Evolutionary conservation across 805 yeast species (phyloP).

Genomic region (Starmera pachycereana): DNA sequence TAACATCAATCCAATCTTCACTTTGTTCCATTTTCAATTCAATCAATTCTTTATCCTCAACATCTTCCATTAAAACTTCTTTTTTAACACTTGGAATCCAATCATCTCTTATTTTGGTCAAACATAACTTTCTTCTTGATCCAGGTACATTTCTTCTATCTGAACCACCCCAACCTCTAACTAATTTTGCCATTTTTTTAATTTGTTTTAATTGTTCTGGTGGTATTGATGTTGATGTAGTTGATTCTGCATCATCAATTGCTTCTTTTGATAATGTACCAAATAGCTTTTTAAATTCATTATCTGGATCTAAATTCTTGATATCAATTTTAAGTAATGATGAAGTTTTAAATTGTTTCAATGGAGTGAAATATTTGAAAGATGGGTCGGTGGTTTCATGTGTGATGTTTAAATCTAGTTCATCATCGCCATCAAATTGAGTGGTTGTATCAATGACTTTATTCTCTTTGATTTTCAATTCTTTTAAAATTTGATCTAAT

Average conservation of each 20-base stretch:
- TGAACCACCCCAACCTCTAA: constrained; percentile 79
- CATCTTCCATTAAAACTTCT: constrained; percentile 50
- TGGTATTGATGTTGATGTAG: constrained; percentile 58
- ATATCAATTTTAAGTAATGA: constrained; percentile 34
- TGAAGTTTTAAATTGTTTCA: constrained; percentile 29
- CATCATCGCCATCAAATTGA: constrained; percentile 20
- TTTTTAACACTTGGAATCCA: constrained; percentile 66
- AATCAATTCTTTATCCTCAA: constrained; percentile 29
- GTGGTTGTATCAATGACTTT: constrained; percentile 11
- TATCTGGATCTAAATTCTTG: constrained; percentile 62
- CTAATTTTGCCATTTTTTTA: constrained; percentile 36
- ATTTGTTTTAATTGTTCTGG: constrained; percentile 62
- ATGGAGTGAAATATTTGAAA: constrained; percentile 32
- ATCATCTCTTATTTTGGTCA: constrained; percentile 69
- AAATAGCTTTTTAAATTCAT: constrained; percentile 59
- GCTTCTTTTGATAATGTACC: constrained; percentile 62
- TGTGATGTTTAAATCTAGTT: constrained; percentile 32
- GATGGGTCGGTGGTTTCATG: constrained; percentile 17
- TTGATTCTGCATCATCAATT: constrained; percentile 64
- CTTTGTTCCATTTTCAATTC: constrained; percentile 21
- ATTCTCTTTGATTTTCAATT: constrained; percentile 23
- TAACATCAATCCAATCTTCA: constrained; percentile 40
- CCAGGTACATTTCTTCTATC: constrained; percentile 72
- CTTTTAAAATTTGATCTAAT: constrained; percentile 42
- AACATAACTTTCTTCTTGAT: constrained; percentile 49